Evolutionary conservation across 345 rosid species (phyloP), one percentile per base, ranked within the genome.

Genomic region (Rubroshorea leprosula): DNA sequence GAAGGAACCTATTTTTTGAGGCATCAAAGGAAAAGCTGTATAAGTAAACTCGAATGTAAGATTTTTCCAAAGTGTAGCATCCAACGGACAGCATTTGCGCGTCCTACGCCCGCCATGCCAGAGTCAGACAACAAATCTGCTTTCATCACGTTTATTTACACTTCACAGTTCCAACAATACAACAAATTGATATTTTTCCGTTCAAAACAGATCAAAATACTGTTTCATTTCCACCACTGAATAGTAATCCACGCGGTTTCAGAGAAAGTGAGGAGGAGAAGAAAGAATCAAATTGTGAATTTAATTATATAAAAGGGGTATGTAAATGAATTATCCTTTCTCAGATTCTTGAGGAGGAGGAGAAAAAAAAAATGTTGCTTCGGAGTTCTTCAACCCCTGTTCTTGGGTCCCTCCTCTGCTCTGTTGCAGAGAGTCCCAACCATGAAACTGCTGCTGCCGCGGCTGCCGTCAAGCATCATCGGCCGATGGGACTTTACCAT

Each of bases 311-410:
- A 5, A 50, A 21, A 20, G 14, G 14, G 55, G 23, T n/a, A 13
- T 13, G 47, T 6, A 44, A 13, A n/a, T 13, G 26, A 0, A 29
- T 11, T 14, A 19, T 17, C 22, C n/a, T 24, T 24, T 49, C 43
- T 5, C 9, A n/a, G 12, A 21, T 13, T 41, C 16, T 14, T 41
- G 20, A 26, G 6, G 21, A 26, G 5, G 17, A 14, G 16, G 1
- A 21, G 20, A 41, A 49, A 60, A 54, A 41, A 49, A 62, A 53
- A 25, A 84, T 81, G 87, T 16, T 85, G 58, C 76, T 85, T 6
- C 76, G 81, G 56, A 85, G 88, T 74, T 78, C 88, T 15, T 82
- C 88, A 39, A 85, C 88, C 0, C 92, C 92, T 0, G 52, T 85
- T 67, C 82, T 85, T 8, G 81, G 88, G 14, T 82, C 91, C 17